Percentiles rank a stretch among this genome's conserved stretches.
Evolutionary conservation across 2,329 filamentous ascomycete genomes (phyloP).

Genomic region (Botryotinia calthae): DNA sequence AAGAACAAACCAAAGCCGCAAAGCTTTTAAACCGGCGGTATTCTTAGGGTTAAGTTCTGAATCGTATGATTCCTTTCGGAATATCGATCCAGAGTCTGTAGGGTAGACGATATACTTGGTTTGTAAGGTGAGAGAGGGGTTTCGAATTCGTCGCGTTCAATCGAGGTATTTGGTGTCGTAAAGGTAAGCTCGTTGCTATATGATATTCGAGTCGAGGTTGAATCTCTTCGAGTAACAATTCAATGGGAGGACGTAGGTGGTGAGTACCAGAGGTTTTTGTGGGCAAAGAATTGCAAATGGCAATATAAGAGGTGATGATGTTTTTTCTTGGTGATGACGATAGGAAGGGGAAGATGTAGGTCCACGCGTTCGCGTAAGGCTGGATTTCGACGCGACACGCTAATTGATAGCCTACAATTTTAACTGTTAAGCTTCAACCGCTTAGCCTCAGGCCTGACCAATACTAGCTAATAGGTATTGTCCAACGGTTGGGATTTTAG

Average conservation of each 20-base stretch:
- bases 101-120: slow-evolving; percentile 71
- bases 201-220: slow-evolving; percentile 26
- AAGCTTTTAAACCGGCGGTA: slow-evolving; percentile 67
- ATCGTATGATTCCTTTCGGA: slow-evolving; percentile 65
- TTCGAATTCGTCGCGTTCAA: slow-evolving; percentile 22
- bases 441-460: background rate
- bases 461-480: background rate
- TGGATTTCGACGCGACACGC: slow-evolving; percentile 4
- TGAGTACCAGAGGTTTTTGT: slow-evolving; percentile 11
- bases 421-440: background rate
- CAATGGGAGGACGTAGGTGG: slow-evolving; percentile 22
- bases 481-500: background rate
- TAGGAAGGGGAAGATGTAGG: background rate
- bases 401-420: background rate
- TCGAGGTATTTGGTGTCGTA: slow-evolving; percentile 30
- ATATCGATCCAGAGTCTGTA: slow-evolving; percentile 74
- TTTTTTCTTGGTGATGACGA: background rate
- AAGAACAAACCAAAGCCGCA: slow-evolving; percentile 66
- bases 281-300: slow-evolving; percentile 29
- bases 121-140: slow-evolving; percentile 49
- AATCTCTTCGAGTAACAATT: slow-evolving; percentile 24
- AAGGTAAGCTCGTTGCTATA: slow-evolving; percentile 32
- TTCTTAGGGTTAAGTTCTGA: slow-evolving; percentile 98
- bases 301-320: slow-evolving; percentile 30
- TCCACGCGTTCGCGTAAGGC: slow-evolving; percentile 4